Base-by-base conservation (phyloP, 106 monocot species). In the Acorus calamus region DNA sequence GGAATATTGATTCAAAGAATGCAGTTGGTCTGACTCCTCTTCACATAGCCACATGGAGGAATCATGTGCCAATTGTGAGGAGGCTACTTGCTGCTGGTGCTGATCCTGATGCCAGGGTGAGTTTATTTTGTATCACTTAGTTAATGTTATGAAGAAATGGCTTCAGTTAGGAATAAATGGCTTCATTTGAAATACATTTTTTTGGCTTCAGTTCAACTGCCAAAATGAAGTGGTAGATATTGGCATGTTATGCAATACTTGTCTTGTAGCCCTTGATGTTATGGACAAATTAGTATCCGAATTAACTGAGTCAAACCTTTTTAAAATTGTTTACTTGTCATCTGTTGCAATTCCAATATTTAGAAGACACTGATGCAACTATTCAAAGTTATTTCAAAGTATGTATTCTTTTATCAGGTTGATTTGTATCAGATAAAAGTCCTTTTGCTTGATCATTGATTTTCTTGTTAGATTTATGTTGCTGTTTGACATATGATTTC, bases 31-130 rank as follows among this genome's bases (percentile, higher is more conserved):
- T 92, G 59, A 85, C 92, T 68, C 77, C 98, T 68, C 83, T 99
- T 49, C 98, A 99, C 55, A 85, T 92, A 75, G 91, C 98, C 49
- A 84, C 85, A 52, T 99, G 98, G 98, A 84, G 98, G 67, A 99
- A 99, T 76, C 85, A 92, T 81, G 71, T 99, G 41, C 98, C 98
- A 14, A 92, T 99, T 69, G 83, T 92, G 49, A 88, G 71, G 81
- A 88, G 92, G 67, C 71, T 99, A 66, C 83, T 98, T 47, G 85
- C 76, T 75, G 85, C 98, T 69, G 98, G 98, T 74, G 88, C 98
- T 64, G 98, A 92, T 81, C 92, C 98, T 46, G 77, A 99, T 84
- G 81, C 85, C 57, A 92, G 92, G 98, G 92, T 90, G 66, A 67
- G 85, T 42, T 60, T n/a, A 6, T 50, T 60, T 63, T 50, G 9